phyloP scores from a whole-genome alignment of 169 alveolate species.

The Cryptosporidium xiaoi region DNA sequence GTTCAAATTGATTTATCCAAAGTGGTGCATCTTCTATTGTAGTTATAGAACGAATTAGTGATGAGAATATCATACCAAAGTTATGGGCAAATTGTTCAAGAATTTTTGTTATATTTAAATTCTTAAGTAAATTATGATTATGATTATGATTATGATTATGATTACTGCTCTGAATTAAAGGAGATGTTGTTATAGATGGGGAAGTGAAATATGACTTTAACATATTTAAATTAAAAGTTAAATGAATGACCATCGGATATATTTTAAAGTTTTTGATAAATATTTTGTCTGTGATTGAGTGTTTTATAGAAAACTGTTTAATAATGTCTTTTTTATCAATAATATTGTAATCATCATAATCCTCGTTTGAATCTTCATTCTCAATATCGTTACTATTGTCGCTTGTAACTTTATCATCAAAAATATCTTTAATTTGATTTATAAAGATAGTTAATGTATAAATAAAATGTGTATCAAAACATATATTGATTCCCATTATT shows the following conservation, averaged over 20 bases:
- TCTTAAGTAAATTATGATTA: not conserved
- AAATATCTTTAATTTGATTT: conserved; percentile 55
- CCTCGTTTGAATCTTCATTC: not conserved
- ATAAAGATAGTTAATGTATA: conserved; percentile 46
- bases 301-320: conserved; percentile 42
- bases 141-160: not conserved
- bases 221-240: conserved; percentile 40
- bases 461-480: conserved; percentile 67
- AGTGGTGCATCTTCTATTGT: conserved; percentile 73
- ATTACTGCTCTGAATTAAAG: not conserved
- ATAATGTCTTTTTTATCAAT: conserved; percentile 32
- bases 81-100: conserved; percentile 64
- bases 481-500: conserved; percentile 55
- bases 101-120: conserved; percentile 28
- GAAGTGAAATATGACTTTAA: conserved; percentile 27
- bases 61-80: conserved; percentile 52
- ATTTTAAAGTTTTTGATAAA: conserved; percentile 40
- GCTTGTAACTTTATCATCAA: not conserved
- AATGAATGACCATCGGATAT: conserved; percentile 64
- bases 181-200: not conserved
- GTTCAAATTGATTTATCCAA: conserved; percentile 70
- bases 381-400: not conserved
- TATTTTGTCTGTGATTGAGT: conserved; percentile 13
- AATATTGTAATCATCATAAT: conserved; percentile 13
- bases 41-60: conserved; percentile 58